A percentile compares a stretch with the other conserved stretches of the same genome.
Evolutionary conservation across 2,329 filamentous ascomycete species (phyloP).

Genomic region (Triangularia verruculosa): DNA sequence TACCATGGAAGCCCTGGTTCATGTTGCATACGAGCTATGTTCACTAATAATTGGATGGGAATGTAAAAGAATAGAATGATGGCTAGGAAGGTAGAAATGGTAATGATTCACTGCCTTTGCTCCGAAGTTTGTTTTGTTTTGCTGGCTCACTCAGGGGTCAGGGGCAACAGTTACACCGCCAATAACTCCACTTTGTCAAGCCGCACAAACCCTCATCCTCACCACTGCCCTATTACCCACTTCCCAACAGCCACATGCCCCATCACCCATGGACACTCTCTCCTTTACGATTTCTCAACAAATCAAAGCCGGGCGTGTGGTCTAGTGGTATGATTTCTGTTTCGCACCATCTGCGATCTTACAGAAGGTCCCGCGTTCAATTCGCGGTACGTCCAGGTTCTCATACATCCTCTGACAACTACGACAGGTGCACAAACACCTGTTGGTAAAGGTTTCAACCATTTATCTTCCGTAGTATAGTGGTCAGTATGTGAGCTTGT

Average conservation of each 20-base stretch:
- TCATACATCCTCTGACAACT: background rate
- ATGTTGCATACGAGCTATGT: background rate
- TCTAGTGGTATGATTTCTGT: constrained; percentile 24
- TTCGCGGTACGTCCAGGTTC: constrained; percentile 20
- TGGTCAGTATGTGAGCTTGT: background rate
- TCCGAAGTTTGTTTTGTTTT: background rate
- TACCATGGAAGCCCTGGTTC: background rate
- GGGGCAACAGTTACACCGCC: background rate
- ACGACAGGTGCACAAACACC: background rate
- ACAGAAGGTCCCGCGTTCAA: constrained; percentile 23
- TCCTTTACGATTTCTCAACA: background rate
- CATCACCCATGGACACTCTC: background rate
- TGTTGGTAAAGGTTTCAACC: background rate
- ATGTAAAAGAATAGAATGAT: background rate
- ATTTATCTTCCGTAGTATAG: background rate
- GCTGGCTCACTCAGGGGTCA: background rate
- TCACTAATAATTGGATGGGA: background rate
- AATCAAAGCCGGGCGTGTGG: constrained; percentile 15
- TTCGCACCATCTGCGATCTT: constrained; percentile 13
- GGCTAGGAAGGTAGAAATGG: background rate
- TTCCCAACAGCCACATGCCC: background rate
- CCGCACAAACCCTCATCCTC: background rate
- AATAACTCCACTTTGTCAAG: background rate
- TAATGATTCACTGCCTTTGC: background rate
- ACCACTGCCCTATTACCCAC: background rate